Evolutionary conservation across 371 early-diverging fungal genomes (phyloP), one percentile per base, ranked within the genome.

Genomic region (Capillidium heterosporum): DNA sequence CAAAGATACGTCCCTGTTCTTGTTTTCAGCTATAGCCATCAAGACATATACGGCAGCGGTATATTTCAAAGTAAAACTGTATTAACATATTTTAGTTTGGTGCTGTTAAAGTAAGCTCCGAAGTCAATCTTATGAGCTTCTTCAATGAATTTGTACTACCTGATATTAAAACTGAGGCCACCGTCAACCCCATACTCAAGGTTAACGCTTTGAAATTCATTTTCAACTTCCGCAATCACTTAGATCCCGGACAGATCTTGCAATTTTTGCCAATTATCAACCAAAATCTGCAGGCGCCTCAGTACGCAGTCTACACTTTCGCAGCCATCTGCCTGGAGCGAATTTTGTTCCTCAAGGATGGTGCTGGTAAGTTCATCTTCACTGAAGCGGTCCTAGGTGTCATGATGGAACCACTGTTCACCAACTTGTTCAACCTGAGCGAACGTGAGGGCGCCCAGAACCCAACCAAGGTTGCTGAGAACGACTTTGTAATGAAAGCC

Each of bases 151-250:
- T 94, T 61, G 79, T 98, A 10, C 69, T 93, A 23, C 76, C 81
- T 5, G 89, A 87, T 60, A 71, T 98, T 53, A 79, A 81, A 51
- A 71, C 85, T 5, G 77, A 81, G 35, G 84, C 81, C 11, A 71
- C 73, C 1, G 68, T 74, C 3, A 78, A 81, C 57, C 89, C 90
- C n/a, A 85, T 98, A 49, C 78, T 95, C 57, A 90, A 87, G 62
- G 89, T 87, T 31, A 91, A 90, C 62, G 90, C 92, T 8, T 82
- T 95, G 71, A 92, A 91, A 66, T 95, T 85, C 60, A 61, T 95
- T 23, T 77, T 81, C 65, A 85, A 84, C 28, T 95, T 98, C 78
- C 79, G 96, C 61, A 84, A 80, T 59, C 95, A 95, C 66, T 78
- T 81, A 64, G 50, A 57, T n/a, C 19, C 29, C n/a, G 82, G 81